These are phyloP conservation scores for Talaromyces borbonicus DNA, from an alignment of 495 filamentous ascomycete species.

Conservation along the genomic window DNA sequence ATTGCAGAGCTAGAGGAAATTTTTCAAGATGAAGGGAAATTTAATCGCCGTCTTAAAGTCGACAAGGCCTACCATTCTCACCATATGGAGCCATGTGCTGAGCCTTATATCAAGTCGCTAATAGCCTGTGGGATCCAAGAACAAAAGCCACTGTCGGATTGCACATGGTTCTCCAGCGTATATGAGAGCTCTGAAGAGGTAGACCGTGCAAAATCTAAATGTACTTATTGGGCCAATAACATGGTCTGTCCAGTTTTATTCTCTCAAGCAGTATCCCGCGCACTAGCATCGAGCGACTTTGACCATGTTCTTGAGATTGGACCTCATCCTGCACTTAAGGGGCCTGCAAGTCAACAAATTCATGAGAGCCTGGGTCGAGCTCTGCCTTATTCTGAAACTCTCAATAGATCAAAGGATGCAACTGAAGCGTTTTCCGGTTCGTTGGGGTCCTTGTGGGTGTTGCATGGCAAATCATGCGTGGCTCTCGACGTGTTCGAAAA, in stretches of 20 bases:
- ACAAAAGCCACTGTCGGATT: conserved; percentile 12
- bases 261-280: too few species aligned
- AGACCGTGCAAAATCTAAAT: not conserved
- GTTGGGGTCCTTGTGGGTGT: conserved; percentile 40
- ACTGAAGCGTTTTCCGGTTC: conserved; percentile 28
- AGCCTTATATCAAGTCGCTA: conserved; percentile 26
- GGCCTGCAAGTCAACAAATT: too few species aligned
- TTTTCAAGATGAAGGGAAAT: conserved; percentile 34
- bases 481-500: conserved; percentile 14
- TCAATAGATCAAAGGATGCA: conserved; percentile 24
- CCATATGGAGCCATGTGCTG: conserved; percentile 39
- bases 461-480: conserved; percentile 16
- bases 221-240: too few species aligned
- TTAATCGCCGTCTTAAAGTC: conserved; percentile 27
- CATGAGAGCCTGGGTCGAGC: conserved; percentile 4
- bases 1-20: conserved; percentile 29
- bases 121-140: conserved; percentile 8
- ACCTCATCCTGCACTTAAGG: too few species aligned
- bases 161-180: conserved; percentile 1
- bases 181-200: not conserved
- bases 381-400: conserved; percentile 29
- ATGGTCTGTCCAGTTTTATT: too few species aligned
- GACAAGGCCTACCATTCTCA: conserved; percentile 52
- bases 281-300: too few species aligned
- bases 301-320: too few species aligned